Base-by-base conservation (phyloP, 495 filamentous ascomycete species). In the Lophiotrema nucula region DNA sequence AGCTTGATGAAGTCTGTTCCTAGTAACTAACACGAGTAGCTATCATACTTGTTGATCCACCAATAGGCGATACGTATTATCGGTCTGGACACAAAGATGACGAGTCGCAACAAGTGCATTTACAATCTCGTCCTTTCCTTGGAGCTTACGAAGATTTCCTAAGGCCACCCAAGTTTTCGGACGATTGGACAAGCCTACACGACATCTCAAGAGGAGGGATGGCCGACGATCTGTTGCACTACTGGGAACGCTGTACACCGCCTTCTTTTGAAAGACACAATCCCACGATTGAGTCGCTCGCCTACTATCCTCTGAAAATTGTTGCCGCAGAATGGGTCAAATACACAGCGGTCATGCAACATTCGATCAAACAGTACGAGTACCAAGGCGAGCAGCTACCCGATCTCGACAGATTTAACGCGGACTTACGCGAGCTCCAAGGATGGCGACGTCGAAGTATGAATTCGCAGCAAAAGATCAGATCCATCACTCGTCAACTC, bases 311-410 rank as follows among this genome's bases (percentile, higher is more conserved):
- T 0, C 49, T 64, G 2, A 19, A 33, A 39, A 55, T 64, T 12
- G 44, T 64, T 16, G 60, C 60, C 6, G 53, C 18, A 1, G 60
- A 63, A 49, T 63, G 60, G 60, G 53, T 57, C 2, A 58, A 63
- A 31, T 63, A 58, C 28, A 19, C 41, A 2, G 53, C 37, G 2
- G 37, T 63, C 12, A 57, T 63, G 60, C 39, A 58, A 4, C 15
- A 18, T 12, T 16, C 25, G 18, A 42, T 58, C 24, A 52, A 58
- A 24, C 37, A 53, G 28, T 58, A 53, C 41, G 60, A 63, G 25
- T 63, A 63, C 47, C 15, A 21, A 1, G 35, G 19, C 23, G 13
- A 46, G 15, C 19, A 53, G 39, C 6, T 22, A 3, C 33, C 52
- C 25, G 31, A 37, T 11, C 24, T 59, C 47, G 56, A 55, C 2